Base-by-base conservation (phyloP, 441 rosid species). In the Viola pubescens region DNA sequence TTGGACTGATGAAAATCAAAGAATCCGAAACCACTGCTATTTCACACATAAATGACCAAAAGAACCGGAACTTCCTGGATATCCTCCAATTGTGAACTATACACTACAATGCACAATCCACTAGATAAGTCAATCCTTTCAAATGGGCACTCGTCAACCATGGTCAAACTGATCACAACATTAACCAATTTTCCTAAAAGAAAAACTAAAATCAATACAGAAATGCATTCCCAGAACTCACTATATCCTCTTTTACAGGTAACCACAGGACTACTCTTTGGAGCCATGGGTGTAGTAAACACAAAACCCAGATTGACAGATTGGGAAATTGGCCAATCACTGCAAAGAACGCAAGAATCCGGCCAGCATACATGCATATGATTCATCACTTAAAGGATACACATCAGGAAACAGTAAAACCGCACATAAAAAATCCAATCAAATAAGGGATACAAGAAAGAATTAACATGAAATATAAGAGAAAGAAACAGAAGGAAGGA, bases 241-340 rank as follows among this genome's bases (percentile, higher is more conserved):
- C 34, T 6, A 47, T 49, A 12, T 46, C 42, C 26, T 50, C 11
- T 4, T 46, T 45, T 40, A 7, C 13, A 41, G 13, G 3, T 0
- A 3, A 12, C 26, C n/a, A 44, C 7, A 16, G 13, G 2, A 40
- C 10, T 4, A 46, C 16, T 19, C 47, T 47, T n/a, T 26, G 34
- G 34, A 26, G 34, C 34, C 34, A 26, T 2, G 34, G 1, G 34
- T 26, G 34, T 26, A 26, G 34, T 26, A 26, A 26, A 26, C 34
- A 42, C 46, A 4, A 41, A 48, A 60, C 56, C 40, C 55, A 60
- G 19, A 50, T 60, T 34, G 12, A 26, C 34, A 26, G 34, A 26
- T 26, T 26, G 34, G 11, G 41, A 51, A 40, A 41, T 2, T 51
- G 56, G n/a, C 44, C 26, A 34, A n/a, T 5, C 9, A 37, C 37